Evolutionary conservation across 2,329 filamentous ascomycete species (phyloP).

Genomic region (Colletotrichum sidae): DNA sequence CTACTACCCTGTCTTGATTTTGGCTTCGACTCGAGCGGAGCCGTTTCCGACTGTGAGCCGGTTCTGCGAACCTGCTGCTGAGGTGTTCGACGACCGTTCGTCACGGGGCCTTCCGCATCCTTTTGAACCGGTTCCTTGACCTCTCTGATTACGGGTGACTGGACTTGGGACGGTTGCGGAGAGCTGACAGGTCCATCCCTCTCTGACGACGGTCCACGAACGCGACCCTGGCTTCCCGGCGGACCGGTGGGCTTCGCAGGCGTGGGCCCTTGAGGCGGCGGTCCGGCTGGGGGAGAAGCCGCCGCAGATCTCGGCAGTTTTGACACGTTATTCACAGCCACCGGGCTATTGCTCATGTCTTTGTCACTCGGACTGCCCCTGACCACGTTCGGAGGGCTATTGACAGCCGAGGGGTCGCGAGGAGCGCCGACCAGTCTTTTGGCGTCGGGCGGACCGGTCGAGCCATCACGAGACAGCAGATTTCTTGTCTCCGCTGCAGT

Average conservation of each 20-base stretch:
- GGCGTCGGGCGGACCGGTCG: constrained; percentile 61
- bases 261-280: constrained; percentile 66
- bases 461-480: constrained; percentile 61
- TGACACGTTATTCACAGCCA: constrained; percentile 48
- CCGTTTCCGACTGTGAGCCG: constrained; percentile 51
- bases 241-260: constrained; percentile 59
- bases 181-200: constrained; percentile 50
- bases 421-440: constrained; percentile 58
- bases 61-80: constrained; percentile 62
- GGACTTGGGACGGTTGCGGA: constrained; percentile 46
- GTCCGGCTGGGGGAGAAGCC: constrained; percentile 52
- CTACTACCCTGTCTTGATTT: constrained; percentile 58
- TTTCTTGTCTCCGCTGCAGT: constrained; percentile 52
- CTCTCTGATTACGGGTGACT: constrained; percentile 59
- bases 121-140: constrained; percentile 42
- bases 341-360: constrained; percentile 49
- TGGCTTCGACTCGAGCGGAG: constrained; percentile 47
- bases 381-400: constrained; percentile 54
- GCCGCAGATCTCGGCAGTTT: constrained; percentile 55
- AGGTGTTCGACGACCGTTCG: constrained; percentile 74
- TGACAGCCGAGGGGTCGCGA: constrained; percentile 49
- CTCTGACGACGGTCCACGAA: constrained; percentile 63
- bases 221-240: constrained; percentile 54
- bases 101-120: constrained; percentile 62
- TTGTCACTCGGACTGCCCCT: constrained; percentile 52